Evolutionary conservation across 768 basidiomycete species (phyloP).

Genomic region (Lactarius hatsudake): DNA sequence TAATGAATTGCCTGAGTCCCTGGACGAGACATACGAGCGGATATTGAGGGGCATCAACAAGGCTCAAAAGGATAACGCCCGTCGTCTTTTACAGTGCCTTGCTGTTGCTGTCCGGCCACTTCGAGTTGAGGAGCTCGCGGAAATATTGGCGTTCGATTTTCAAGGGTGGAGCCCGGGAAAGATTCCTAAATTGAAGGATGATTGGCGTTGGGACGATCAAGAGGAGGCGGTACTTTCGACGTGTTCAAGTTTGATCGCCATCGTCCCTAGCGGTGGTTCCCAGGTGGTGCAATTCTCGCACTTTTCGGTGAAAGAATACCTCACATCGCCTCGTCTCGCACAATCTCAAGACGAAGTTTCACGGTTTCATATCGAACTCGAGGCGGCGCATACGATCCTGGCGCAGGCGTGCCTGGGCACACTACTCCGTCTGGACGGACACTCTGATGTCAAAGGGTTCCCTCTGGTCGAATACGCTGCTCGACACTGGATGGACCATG

Average conservation of each 20-base stretch:
- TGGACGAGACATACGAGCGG: neutral
- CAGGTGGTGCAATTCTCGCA: neutral
- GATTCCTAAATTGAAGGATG: neutral
- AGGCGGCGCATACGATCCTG: neutral
- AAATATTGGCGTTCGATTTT: neutral
- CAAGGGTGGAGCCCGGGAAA: neutral
- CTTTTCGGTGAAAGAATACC: neutral
- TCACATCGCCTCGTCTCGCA: neutral
- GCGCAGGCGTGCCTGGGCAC: neutral
- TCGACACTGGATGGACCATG: neutral
- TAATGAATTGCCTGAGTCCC: neutral
- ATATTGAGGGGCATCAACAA: neutral
- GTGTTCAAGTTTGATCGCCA: neutral
- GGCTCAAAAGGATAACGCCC: neutral
- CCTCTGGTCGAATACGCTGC: neutral
- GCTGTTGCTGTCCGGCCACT: neutral
- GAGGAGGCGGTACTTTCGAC: neutral
- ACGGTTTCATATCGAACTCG: neutral
- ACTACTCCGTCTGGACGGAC: neutral
- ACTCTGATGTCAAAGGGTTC: neutral
- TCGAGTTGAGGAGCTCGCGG: neutral
- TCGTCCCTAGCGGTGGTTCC: neutral
- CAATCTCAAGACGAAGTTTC: neutral
- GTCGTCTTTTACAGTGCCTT: neutral
- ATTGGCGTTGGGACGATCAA: neutral